Evolutionary conservation across 768 basidiomycete genomes (phyloP).

Genomic region (Brasilioporus rufonigricans): DNA sequence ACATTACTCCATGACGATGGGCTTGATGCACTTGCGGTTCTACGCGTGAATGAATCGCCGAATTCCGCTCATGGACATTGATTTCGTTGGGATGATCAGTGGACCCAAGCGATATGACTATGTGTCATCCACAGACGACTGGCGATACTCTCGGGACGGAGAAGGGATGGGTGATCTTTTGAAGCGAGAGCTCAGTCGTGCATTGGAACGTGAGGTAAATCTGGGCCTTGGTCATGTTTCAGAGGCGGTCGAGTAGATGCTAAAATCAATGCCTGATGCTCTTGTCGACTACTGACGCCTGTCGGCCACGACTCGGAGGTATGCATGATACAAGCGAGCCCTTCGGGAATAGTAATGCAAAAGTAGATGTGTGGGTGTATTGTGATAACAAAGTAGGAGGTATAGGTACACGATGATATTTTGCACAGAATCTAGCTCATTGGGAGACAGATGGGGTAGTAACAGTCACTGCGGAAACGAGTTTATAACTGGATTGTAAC

Average conservation of each 20-base stretch:
- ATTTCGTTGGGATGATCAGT: conserved; percentile 39
- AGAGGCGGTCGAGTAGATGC: conserved; percentile 16
- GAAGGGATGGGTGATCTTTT: conserved; percentile 58
- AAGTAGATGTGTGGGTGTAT: too few species aligned
- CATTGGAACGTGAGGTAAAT: conserved; percentile 36
- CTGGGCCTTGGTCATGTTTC: conserved; percentile 32
- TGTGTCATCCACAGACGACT: conserved; percentile 48
- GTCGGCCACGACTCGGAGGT: conserved; percentile 1
- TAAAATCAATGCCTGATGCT: background rate
- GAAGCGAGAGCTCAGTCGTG: conserved; percentile 60
- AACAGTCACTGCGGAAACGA: too few species aligned
- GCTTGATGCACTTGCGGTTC: background rate
- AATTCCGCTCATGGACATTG: background rate
- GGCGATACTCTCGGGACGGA: conserved; percentile 77
- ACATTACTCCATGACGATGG: background rate
- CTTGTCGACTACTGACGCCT: background rate
- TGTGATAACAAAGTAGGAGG: too few species aligned
- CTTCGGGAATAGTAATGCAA: too few species aligned
- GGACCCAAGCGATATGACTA: conserved; percentile 94
- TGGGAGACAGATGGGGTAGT: too few species aligned
- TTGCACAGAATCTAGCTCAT: too few species aligned
- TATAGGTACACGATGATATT: too few species aligned
- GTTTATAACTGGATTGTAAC: too few species aligned
- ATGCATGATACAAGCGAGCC: background rate
- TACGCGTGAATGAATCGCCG: conserved; percentile 1